phyloP scores from a whole-genome alignment of 306 rosid genomes.

The Cucurbita pepo region DNA sequence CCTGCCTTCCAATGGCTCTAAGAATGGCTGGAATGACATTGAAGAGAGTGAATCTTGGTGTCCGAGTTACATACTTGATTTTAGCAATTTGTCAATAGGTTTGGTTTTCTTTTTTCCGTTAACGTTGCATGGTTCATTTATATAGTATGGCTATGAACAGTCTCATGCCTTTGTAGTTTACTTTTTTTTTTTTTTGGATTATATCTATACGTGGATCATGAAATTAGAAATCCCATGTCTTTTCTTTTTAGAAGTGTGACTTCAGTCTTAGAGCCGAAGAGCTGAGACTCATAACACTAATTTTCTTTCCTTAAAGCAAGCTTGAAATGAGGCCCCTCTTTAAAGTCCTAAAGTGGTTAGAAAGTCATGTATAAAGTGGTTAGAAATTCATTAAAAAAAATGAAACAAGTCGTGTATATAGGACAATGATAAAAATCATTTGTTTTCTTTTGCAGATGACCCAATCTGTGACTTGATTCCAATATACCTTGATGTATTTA shows the following conservation, averaged over 20 bases:
- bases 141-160: not conserved
- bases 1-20: slow-evolving; percentile 14
- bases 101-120: slow-evolving; percentile 13
- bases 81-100: slow-evolving; percentile 86
- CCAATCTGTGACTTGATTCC: slow-evolving; percentile 79
- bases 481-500: slow-evolving; percentile 65
- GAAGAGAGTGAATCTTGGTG: slow-evolving; percentile 43
- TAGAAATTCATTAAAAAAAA: not conserved
- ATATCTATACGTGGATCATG: not conserved
- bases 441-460: slow-evolving; percentile 48
- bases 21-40: slow-evolving; percentile 19
- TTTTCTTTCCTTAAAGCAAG: not conserved
- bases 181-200: not conserved
- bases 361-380: no score
- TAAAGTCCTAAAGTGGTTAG: not conserved
- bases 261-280: not conserved
- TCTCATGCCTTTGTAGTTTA: not conserved
- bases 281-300: not conserved
- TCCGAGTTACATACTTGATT: slow-evolving; percentile 84
- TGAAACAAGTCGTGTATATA: not conserved
- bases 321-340: not conserved
- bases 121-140: not conserved
- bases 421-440: slow-evolving; percentile 6
- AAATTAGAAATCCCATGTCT: not conserved
- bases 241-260: not conserved